Percentiles rank a stretch among this genome's conserved stretches.
Conservation (phyloP, 2,329 filamentous ascomycete genomes). For the Polytolypa hystricis region DNA sequence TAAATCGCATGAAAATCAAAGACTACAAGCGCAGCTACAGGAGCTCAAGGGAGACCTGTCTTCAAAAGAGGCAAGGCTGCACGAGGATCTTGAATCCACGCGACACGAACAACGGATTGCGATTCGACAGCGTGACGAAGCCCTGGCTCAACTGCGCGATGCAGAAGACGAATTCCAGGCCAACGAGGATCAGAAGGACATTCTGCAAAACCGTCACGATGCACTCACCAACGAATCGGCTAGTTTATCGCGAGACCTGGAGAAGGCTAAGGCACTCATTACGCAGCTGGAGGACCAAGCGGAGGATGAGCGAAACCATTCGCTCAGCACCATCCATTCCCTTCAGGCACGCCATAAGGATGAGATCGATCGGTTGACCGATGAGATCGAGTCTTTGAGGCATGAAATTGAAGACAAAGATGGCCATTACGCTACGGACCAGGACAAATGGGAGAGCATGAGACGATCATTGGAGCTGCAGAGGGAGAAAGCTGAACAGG, state of each 20-base stretch:
- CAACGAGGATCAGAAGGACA: slow-evolving; percentile 52
- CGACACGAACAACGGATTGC: slow-evolving; percentile 36
- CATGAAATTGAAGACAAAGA: slow-evolving; percentile 58
- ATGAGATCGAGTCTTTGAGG: slow-evolving; percentile 50
- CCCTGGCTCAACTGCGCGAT: slow-evolving; percentile 41
- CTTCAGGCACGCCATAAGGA: slow-evolving; percentile 44
- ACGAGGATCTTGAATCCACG: slow-evolving; percentile 34
- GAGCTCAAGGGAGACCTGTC: slow-evolving; percentile 29
- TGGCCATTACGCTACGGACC: slow-evolving; percentile 58
- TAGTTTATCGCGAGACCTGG: slow-evolving; percentile 54
- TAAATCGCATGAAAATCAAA: slow-evolving; percentile 30
- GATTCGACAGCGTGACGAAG: slow-evolving; percentile 31
- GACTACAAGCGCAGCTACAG: slow-evolving; percentile 28
- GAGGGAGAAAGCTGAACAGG: slow-evolving; percentile 55
- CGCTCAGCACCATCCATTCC: slow-evolving; percentile 50
- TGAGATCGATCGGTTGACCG: slow-evolving; percentile 44
- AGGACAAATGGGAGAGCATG: slow-evolving; percentile 61
- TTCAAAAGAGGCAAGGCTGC: slow-evolving; percentile 26
- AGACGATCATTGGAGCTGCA: slow-evolving; percentile 55
- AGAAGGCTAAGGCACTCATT: slow-evolving; percentile 33
- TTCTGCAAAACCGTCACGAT: slow-evolving; percentile 59
- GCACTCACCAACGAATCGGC: slow-evolving; percentile 54
- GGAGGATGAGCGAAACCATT: slow-evolving; percentile 45
- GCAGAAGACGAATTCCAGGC: slow-evolving; percentile 49
- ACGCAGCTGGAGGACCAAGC: slow-evolving; percentile 40